These are phyloP conservation scores for Fragilaria crotonensis DNA, from an alignment of 108 stramenopile species.

Conservation along the genomic window DNA sequence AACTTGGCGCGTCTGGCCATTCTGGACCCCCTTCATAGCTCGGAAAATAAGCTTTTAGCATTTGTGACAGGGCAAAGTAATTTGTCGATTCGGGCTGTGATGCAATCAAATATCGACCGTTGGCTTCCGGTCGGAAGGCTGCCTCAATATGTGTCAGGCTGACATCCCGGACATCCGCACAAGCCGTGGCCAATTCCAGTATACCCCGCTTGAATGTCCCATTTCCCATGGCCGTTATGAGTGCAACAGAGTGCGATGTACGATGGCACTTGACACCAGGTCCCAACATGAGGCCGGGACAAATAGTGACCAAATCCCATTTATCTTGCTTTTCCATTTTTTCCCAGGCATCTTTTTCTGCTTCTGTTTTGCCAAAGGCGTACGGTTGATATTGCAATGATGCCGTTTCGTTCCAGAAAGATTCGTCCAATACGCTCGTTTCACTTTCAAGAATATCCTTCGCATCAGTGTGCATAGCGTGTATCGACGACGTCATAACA, in stretches of 20 bases:
- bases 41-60: background rate
- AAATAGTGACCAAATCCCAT: conserved; percentile 12
- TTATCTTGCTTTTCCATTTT: conserved; percentile 8
- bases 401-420: conserved; percentile 12
- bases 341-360: conserved; percentile 19
- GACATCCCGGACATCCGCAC: conserved; percentile 24
- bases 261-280: conserved; percentile 19
- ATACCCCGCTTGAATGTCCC: background rate
- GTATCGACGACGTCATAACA: conserved; percentile 10
- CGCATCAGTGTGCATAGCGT: conserved; percentile 10
- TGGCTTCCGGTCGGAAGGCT: conserved; percentile 6
- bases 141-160: conserved; percentile 14
- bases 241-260: conserved; percentile 1
- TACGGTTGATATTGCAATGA: conserved; percentile 8
- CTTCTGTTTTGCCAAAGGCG: conserved; percentile 13
- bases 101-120: conserved; percentile 9
- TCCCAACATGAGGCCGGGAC: conserved; percentile 13
- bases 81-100: background rate
- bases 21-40: background rate
- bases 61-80: background rate
- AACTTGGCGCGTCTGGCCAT: background rate
- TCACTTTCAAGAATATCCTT: conserved; percentile 5
- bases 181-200: conserved; percentile 6
- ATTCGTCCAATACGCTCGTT: background rate
- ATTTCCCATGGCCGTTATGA: conserved; percentile 7